A percentile compares a stretch with the other conserved stretches of the same genome.
phyloP scores from a whole-genome alignment of 331 rosid genomes.

The Telfairia occidentalis region DNA sequence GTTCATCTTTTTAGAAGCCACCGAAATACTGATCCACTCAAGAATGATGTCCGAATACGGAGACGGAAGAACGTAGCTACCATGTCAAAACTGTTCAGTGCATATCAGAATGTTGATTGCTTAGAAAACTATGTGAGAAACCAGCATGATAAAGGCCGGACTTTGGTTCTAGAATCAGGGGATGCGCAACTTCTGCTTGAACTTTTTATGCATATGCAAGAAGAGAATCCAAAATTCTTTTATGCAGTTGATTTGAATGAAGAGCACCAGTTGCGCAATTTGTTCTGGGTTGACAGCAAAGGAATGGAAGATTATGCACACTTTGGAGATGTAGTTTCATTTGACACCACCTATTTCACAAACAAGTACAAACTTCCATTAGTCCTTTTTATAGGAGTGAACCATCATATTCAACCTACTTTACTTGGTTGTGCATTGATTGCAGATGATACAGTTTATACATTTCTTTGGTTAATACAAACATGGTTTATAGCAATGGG shows the following conservation, averaged over 20 bases:
- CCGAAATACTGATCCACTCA: constrained; percentile 41
- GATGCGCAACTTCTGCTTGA: constrained; percentile 70
- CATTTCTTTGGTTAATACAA: constrained; percentile 75
- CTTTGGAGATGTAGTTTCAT: constrained; percentile 66
- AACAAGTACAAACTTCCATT: constrained; percentile 68
- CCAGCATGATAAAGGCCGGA: constrained; percentile 58
- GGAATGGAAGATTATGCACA: constrained; percentile 69
- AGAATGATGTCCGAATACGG: constrained; percentile 55
- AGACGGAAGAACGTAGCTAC: constrained; percentile 52
- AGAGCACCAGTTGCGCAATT: constrained; percentile 76
- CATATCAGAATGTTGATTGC: constrained; percentile 73
- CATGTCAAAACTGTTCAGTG: constrained; percentile 48
- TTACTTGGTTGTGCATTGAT: constrained; percentile 77
- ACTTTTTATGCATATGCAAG: constrained; percentile 72
- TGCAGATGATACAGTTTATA: constrained; percentile 63
- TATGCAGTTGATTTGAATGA: constrained; percentile 86
- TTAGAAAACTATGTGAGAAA: constrained; percentile 53
- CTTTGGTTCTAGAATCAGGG: constrained; percentile 60
- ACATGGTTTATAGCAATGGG: constrained; percentile 93
- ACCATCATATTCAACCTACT: constrained; percentile 79
- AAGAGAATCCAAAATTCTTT: constrained; percentile 78
- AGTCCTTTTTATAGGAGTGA: constrained; percentile 77
- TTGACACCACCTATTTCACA: constrained; percentile 72
- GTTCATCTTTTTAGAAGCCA: constrained; percentile 87
- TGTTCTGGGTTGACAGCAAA: constrained; percentile 85